Evolutionary conservation across 169 alveolate species (phyloP).

Genomic region (Miamiensis avidus): DNA sequence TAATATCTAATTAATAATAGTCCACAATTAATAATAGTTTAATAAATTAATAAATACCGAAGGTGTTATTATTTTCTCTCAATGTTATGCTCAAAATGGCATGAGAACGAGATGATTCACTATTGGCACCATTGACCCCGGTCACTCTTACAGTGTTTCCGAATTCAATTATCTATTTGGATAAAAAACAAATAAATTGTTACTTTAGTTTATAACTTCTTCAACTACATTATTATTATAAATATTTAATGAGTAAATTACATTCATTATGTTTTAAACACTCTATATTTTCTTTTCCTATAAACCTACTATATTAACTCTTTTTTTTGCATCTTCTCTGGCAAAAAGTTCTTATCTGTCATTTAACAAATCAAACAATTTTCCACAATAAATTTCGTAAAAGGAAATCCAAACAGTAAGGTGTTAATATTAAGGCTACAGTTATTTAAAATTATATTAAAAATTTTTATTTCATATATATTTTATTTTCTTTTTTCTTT

Average conservation of each 20-base stretch:
- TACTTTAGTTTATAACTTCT: no score
- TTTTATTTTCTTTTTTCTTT: slow-evolving; percentile 16
- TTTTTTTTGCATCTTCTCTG: slow-evolving; percentile 91
- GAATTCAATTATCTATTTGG: slow-evolving; percentile 87
- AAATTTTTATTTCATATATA: background rate
- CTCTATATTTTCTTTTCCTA: slow-evolving; percentile 84
- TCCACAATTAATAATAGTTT: background rate
- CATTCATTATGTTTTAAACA: slow-evolving; percentile 59
- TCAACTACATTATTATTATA: no score
- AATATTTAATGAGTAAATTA: no score
- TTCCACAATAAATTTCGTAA: slow-evolving; percentile 99
- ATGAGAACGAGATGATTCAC: slow-evolving; percentile 98
- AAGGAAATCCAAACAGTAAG: slow-evolving; percentile 91
- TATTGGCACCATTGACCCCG: slow-evolving; percentile 97
- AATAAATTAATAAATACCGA: slow-evolving; percentile 10
- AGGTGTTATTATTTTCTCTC: slow-evolving; percentile 78
- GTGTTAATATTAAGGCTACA: slow-evolving; percentile 53
- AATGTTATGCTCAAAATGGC: slow-evolving; percentile 96
- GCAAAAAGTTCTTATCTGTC: slow-evolving; percentile 82
- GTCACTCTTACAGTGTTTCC: slow-evolving; percentile 90
- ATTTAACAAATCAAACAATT: slow-evolving; percentile 97
- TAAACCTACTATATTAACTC: slow-evolving; percentile 94
- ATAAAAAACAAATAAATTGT: background rate
- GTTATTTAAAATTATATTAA: no score
- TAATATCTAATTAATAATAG: no score